Base-by-base conservation (phyloP, 306 rosid genomes). In the Cucurbita ficifolia region DNA sequence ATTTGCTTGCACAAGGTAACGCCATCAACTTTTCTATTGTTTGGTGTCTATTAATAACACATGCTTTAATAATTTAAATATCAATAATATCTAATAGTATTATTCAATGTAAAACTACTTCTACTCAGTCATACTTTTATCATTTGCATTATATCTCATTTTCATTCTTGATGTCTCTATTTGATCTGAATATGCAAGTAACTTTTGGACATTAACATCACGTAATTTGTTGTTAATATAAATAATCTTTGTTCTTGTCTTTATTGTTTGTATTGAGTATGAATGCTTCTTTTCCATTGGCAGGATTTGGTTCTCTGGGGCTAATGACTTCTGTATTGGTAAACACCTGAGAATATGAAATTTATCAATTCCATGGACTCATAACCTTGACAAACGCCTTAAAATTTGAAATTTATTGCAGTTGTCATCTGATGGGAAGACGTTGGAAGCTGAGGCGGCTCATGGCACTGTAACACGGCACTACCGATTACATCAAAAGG, bases 391-490 rank as follows among this genome's bases (percentile, higher is more conserved):
- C n/a, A 19, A 51, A 55, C 51, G 7, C 6, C 63, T 24, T 72
- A 40, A 67, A 60, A 49, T 1, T 60, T 60, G 17, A 58, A 58
- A 58, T 78, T 42, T 84, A 45, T 64, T 81, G 87, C 88, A 91
- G 99, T 80, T 95, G 79, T 88, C 99, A 33, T 89, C 99, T 60
- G 97, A 95, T 62, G 97, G 99, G 78, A 95, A 89, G 87, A 95
- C 99, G 49, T 53, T 95, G 78, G 97, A 95, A 84, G 92, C 97
- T 21, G 97, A 95, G 87, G 99, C 99, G 48, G 97, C 99, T 78
- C 99, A 95, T 84, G 99, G 99, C 83, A 95, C 99, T 77, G 99
- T 95, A 49, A 91, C 96, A 40, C 84, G 97, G 42, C 99, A 95
- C 86, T 95, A 85, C 79, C 90, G 97, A 76, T 67, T 95, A 72